Evolutionary conservation across 352 stramenopile species (phyloP).

Genomic region (Globisporangium takayamanum): DNA sequence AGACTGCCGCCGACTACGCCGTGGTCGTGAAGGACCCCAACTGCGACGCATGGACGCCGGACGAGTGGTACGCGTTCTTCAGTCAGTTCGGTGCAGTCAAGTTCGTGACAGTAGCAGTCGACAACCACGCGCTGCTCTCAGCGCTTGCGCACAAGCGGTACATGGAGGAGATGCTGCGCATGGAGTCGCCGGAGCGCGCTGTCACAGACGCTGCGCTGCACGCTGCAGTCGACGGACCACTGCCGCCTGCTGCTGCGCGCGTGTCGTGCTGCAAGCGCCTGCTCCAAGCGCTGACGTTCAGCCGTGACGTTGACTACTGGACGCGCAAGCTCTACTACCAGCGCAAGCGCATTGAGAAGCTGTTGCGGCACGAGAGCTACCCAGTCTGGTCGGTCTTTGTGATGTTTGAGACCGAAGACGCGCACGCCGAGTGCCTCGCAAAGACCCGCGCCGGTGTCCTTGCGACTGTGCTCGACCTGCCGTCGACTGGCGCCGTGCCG

Average conservation of each 20-base stretch:
- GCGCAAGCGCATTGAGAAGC: slow-evolving; percentile 27
- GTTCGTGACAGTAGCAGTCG: slow-evolving; percentile 58
- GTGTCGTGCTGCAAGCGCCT: slow-evolving; percentile 20
- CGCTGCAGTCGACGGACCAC: slow-evolving; percentile 23
- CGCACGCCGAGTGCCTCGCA: slow-evolving; percentile 42
- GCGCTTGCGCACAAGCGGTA: slow-evolving; percentile 55
- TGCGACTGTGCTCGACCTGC: slow-evolving; percentile 34
- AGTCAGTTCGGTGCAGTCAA: slow-evolving; percentile 58
- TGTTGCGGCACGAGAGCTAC: slow-evolving; percentile 37
- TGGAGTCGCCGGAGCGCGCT: slow-evolving; percentile 41
- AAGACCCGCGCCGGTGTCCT: slow-evolving; percentile 45
- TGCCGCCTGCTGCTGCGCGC: slow-evolving; percentile 20
- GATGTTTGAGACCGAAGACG: slow-evolving; percentile 71
- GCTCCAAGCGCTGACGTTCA: slow-evolving; percentile 34
- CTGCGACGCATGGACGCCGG: slow-evolving; percentile 46
- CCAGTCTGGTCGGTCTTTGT: slow-evolving; percentile 69
- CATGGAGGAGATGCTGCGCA: slow-evolving; percentile 63
- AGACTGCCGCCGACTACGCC: slow-evolving; percentile 68
- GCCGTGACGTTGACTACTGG: slow-evolving; percentile 59
- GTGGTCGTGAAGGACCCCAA: slow-evolving; percentile 71
- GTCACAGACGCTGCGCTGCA: slow-evolving; percentile 29
- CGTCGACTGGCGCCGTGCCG: slow-evolving; percentile 19
- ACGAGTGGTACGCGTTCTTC: slow-evolving; percentile 71
- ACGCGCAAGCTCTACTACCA: slow-evolving; percentile 38
- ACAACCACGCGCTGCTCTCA: slow-evolving; percentile 55